Evolutionary conservation across 495 filamentous ascomycete species (phyloP).

Genomic region (Xylaria acuta): DNA sequence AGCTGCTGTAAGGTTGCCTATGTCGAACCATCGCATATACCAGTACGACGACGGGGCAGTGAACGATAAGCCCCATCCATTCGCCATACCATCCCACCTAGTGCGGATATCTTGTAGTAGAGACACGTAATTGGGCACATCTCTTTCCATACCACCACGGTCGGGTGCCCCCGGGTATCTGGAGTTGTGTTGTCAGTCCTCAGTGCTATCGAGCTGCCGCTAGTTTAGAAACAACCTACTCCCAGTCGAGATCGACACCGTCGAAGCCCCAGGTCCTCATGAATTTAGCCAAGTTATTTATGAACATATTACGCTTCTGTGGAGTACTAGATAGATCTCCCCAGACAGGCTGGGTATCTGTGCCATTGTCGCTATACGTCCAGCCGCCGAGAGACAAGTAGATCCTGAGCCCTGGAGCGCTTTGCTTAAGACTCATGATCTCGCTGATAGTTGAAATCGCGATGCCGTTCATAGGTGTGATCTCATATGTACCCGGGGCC

Average conservation of each 20-base stretch:
- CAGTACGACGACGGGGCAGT: not conserved
- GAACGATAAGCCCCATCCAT: not conserved
- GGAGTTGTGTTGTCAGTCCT: not conserved
- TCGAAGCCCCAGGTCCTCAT: not conserved
- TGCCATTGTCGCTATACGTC: too few species aligned
- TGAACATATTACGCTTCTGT: too few species aligned
- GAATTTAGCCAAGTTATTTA: too few species aligned
- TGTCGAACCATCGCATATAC: not conserved
- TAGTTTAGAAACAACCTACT: not conserved
- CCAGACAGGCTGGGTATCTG: too few species aligned
- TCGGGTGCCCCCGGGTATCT: slow-evolving; percentile 1
- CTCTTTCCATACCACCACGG: not conserved
- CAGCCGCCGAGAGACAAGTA: too few species aligned
- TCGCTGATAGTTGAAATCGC: too few species aligned
- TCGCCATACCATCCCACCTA: not conserved
- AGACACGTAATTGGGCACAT: not conserved
- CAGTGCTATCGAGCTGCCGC: not conserved
- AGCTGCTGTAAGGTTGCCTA: not conserved
- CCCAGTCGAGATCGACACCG: not conserved
- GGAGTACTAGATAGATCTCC: too few species aligned
- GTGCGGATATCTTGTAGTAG: not conserved
- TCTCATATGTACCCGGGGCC: too few species aligned
- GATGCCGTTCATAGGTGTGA: too few species aligned
- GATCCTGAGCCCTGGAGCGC: too few species aligned
- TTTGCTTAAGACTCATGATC: too few species aligned